Evolutionary conservation across 495 filamentous ascomycete genomes (phyloP).

Genomic region (Elaphomyces granulatus): DNA sequence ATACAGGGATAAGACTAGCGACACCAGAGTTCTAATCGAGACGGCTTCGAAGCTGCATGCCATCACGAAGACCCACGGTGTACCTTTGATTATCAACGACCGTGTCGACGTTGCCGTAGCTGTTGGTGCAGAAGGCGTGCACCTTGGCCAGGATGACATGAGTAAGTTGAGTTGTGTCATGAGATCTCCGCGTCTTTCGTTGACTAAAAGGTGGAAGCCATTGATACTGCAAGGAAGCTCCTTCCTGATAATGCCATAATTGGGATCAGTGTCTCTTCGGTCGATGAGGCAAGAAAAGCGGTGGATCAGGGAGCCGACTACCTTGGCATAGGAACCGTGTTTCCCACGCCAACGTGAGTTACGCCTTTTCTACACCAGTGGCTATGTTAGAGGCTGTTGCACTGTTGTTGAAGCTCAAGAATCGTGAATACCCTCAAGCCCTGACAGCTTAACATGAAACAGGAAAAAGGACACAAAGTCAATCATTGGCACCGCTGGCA

Average conservation of each 20-base stretch:
- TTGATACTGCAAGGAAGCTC: conserved; percentile 50
- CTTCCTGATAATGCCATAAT: conserved; percentile 59
- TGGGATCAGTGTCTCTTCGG: conserved; percentile 56
- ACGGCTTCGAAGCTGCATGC: conserved; percentile 56
- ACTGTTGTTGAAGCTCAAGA: too few relatives aligned
- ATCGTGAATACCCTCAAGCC: too few relatives aligned
- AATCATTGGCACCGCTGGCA: conserved; percentile 70
- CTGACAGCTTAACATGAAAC: too few relatives aligned
- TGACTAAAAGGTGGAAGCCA: conserved; percentile 25
- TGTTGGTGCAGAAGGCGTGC: conserved; percentile 75
- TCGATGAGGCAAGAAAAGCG: conserved; percentile 52
- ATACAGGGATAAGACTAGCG: conserved; percentile 75
- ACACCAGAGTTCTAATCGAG: conserved; percentile 57
- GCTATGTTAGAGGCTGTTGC: too few relatives aligned
- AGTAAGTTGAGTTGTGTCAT: conserved; percentile 32
- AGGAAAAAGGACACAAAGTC: conserved; percentile 58
- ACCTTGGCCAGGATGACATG: conserved; percentile 92
- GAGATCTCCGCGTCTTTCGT: conserved; percentile 1
- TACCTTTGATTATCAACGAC: conserved; percentile 90
- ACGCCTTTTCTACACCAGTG: too few relatives aligned
- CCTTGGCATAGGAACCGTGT: conserved; percentile 77
- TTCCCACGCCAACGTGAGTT: conserved; percentile 62
- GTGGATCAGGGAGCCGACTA: conserved; percentile 66
- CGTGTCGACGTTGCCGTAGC: conserved; percentile 86
- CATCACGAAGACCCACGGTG: conserved; percentile 47